Evolutionary conservation across 805 yeast species (phyloP), one percentile per base, ranked within the genome.

Genomic region (Candida easanensis): DNA sequence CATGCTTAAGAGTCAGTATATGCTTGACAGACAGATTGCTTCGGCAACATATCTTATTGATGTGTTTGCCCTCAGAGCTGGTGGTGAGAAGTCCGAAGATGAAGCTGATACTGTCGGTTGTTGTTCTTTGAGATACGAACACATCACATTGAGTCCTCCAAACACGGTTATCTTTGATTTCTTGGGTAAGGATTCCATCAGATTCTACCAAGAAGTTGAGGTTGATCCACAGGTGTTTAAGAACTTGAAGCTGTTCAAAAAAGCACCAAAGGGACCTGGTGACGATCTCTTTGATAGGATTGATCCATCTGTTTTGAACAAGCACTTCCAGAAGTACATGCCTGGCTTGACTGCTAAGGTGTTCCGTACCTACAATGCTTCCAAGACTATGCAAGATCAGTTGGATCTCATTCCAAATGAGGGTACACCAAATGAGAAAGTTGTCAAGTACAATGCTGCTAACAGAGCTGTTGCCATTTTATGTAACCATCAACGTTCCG

Each of bases 41-140:
- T 88, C 93, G 1, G 97, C 97, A 3, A 88, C 91, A 37, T 91
- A 91, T 64, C 73, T 91, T 37, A 90, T 91, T 58, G 98, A 91
- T 68, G 80, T 84, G 3, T 82, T 91, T 58, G 98, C 98, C 0
- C 74, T 91, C 51, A 86, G 98, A 83, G 97, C 97, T 1, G 97
- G 97, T 62, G 97, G 97, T 56, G 97, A 91, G 64, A 91, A 91
- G 63, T 84, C 91, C 10, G 98, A 91, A 3, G 98, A 91, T 53
- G 97, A 90, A 61, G 98, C 98, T 3, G 98, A 91, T 62, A 91
- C 98, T 1, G 98, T 91, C 35, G 98, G 98, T 35, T 91, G 98
- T 66, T 91, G 98, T 67, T 90, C 97, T 1, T 74, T 91, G 52
- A 71, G 98, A 57, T 90, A 70, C 58, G 98, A 90, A 62, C 98